Evolutionary conservation across 2,329 filamentous ascomycete genomes (phyloP), one percentile per base, ranked within the genome.

Genomic region (Phaeosphaeria sp.): DNA sequence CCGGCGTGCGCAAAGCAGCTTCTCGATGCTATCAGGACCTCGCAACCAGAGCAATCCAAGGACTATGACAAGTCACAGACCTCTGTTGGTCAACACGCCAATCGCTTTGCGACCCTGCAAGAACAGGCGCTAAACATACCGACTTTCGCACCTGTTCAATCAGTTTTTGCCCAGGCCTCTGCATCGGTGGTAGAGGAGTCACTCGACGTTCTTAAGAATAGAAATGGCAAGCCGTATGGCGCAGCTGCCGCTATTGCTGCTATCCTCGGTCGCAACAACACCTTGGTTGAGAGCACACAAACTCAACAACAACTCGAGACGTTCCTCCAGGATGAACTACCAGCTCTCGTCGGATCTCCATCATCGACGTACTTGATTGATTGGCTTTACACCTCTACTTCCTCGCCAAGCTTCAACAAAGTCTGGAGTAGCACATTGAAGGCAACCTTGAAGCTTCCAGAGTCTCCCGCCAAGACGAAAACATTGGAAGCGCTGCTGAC

Each of bases 21-120:
- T n/a, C 81, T 89, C 24, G 81, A 87, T 30, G 83, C 85, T 39
- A 87, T 97, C 55, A 88, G 88, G 53, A 86, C 86, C 6, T 96
- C 92, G 0, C 83, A 91, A 5, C 92, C 93, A 0, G 92, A 94
- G 71, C 88, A 94, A 55, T 93, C 92, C 0, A 89, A 89, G 60
- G 90, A 92, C 18, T 91, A 91, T 65, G 83, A 86, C 24, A 82
- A 83, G 43, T 96, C 92, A 0, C 92, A 97, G 72, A 83, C 86
- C 50, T 81, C 82, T 42, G 83, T 96, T 24, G 85, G 86, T 9
- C 82, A 87, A 6, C 85, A 90, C 66, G 88, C 89, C 0, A 81
- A 83, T 46, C 87, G 91, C 0, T 92, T 79, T 67, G 74, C 92
- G 79, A 89, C 91, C 59, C 78, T 84, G 1, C 76, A 67, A 63